phyloP scores from a whole-genome alignment of 257 asterid species.

The Coffea canephora region DNA sequence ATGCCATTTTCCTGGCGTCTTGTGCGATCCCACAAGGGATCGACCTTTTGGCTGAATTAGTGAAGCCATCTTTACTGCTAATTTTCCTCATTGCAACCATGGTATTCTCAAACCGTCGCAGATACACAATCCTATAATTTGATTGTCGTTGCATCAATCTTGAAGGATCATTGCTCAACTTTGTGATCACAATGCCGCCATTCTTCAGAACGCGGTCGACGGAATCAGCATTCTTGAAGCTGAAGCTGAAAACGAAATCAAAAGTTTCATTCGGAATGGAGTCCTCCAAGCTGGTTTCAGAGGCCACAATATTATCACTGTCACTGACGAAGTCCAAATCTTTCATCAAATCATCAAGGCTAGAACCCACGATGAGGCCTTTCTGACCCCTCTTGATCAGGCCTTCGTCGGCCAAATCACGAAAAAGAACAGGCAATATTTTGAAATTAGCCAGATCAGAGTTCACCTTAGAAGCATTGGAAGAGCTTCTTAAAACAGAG shows the following conservation, averaged over 20 bases:
- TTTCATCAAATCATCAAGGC: slow-evolving; percentile 17
- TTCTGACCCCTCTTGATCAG: slow-evolving; percentile 57
- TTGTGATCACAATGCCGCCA: slow-evolving; percentile 54
- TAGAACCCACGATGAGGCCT: slow-evolving; percentile 47
- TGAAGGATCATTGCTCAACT: slow-evolving; percentile 41
- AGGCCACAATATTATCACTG: slow-evolving; percentile 41
- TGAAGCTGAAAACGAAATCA: slow-evolving; percentile 48
- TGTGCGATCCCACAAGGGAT: slow-evolving; percentile 28
- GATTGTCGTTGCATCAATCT: slow-evolving; percentile 27
- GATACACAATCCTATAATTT: slow-evolving; percentile 50
- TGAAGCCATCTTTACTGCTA: neutral
- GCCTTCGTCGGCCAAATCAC: slow-evolving; percentile 71
- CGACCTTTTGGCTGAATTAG: neutral
- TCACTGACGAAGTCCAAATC: slow-evolving; percentile 38
- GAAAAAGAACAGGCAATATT: slow-evolving; percentile 45
- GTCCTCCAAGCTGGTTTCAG: slow-evolving; percentile 30
- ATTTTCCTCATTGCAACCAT: slow-evolving; percentile 60
- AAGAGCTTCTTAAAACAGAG: slow-evolving; percentile 33
- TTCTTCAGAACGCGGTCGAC: slow-evolving; percentile 41
- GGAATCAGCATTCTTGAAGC: slow-evolving; percentile 26
- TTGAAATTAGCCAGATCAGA: slow-evolving; percentile 21
- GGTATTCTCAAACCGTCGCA: slow-evolving; percentile 48
- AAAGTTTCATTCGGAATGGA: slow-evolving; percentile 36
- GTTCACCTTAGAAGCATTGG: slow-evolving; percentile 7
- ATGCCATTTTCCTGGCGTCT: slow-evolving; percentile 42